phyloP scores from a whole-genome alignment of 345 rosid genomes.

The Citrus sp. region DNA sequence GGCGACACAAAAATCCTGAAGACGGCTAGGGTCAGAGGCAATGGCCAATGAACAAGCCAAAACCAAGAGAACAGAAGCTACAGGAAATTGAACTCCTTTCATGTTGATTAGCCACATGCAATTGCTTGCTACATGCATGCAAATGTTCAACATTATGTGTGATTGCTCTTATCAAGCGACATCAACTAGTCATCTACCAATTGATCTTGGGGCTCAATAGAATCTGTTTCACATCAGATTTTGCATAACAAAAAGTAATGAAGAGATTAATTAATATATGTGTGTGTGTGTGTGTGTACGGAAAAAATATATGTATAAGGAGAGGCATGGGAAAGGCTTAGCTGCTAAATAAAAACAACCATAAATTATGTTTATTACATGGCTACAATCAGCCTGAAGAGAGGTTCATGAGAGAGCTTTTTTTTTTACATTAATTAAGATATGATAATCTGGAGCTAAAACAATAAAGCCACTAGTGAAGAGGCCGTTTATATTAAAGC shows the following conservation, averaged over 20 bases:
- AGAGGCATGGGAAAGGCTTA: background rate
- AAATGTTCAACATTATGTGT: too few relatives aligned
- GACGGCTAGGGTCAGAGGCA: constrained; percentile 22
- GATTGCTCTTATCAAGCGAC: too few relatives aligned
- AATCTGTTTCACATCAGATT: too few relatives aligned
- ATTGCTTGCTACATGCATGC: too few relatives aligned
- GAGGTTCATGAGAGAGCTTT: background rate
- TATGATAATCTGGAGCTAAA: background rate
- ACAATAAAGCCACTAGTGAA: background rate
- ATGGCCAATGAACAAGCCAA: background rate
- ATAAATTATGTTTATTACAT: too few relatives aligned
- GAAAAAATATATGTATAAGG: background rate
- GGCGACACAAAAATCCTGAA: constrained; percentile 21
- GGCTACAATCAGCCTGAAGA: background rate
- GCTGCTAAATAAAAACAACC: background rate
- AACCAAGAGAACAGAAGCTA: constrained; percentile 12
- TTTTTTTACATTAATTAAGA: background rate
- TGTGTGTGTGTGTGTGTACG: too few relatives aligned
- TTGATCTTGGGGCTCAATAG: too few relatives aligned
- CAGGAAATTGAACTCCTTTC: constrained; percentile 8
- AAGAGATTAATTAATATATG: too few relatives aligned
- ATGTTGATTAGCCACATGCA: background rate
- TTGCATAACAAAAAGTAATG: too few relatives aligned
- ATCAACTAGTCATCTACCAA: too few relatives aligned
- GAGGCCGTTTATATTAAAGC: background rate